phyloP scores from a whole-genome alignment of 1,284 basidiomycete genomes.

The Grifola frondosa region DNA sequence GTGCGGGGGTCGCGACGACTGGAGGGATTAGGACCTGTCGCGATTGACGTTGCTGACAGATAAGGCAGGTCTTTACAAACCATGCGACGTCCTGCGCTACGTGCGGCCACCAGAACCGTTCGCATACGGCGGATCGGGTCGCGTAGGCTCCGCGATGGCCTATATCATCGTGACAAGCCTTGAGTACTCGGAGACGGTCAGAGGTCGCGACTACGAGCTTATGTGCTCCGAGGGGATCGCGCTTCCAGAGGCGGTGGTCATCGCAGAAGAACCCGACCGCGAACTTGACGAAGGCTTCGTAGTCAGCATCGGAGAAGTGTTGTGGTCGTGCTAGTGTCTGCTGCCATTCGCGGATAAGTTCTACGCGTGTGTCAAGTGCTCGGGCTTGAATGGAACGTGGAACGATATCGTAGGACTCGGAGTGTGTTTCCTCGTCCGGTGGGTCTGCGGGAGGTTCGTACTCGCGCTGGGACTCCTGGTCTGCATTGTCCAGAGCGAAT shows the following conservation, averaged over 20 bases:
- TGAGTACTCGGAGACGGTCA: conserved; percentile 5
- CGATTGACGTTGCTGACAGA: conserved; percentile 33
- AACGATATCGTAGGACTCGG: background rate
- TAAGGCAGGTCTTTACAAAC: conserved; percentile 36
- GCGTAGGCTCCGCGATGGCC: conserved; percentile 27
- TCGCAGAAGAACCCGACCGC: conserved; percentile 11
- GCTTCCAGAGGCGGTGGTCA: conserved; percentile 12
- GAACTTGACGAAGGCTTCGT: background rate
- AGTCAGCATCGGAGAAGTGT: background rate
- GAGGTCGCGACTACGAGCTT: conserved; percentile 12
- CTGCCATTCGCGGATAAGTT: conserved; percentile 9
- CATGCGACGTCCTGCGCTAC: conserved; percentile 29
- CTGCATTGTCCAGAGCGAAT: background rate
- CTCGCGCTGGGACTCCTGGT: too few relatives aligned
- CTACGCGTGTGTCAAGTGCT: background rate
- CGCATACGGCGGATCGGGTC: conserved; percentile 6
- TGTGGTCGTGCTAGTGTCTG: conserved; percentile 13
- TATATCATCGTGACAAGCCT: conserved; percentile 24
- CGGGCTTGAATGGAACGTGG: background rate
- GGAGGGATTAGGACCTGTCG: conserved; percentile 33
- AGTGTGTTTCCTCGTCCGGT: too few relatives aligned
- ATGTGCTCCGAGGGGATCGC: conserved; percentile 2
- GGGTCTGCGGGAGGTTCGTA: too few relatives aligned
- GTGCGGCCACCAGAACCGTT: conserved; percentile 32
- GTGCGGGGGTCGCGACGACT: conserved; percentile 28